Evolutionary conservation across 192 early-diverging fungal species (phyloP).

Genomic region (Mortierella claussenii): DNA sequence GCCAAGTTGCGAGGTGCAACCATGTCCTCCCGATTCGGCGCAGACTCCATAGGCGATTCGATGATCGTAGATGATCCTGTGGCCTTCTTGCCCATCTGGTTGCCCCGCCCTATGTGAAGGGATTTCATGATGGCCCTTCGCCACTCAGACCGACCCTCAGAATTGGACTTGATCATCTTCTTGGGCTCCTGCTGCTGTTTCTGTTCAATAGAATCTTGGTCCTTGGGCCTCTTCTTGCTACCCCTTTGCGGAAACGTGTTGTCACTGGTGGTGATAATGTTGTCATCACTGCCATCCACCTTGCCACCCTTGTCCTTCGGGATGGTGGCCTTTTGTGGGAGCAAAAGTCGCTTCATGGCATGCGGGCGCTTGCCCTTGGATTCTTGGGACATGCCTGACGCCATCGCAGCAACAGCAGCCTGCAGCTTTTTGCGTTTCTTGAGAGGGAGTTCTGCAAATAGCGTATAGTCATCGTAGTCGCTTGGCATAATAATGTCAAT

Average conservation of each 20-base stretch:
- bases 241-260: not conserved
- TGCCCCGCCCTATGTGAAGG: slow-evolving; percentile 19
- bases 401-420: slow-evolving; percentile 15
- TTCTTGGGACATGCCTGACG: slow-evolving; percentile 5
- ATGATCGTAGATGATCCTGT: not conserved
- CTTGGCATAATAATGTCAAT: slow-evolving; percentile 33
- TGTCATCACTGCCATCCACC: not conserved
- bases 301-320: not conserved
- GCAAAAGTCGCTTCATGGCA: slow-evolving; percentile 37
- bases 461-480: slow-evolving; percentile 46
- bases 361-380: slow-evolving; percentile 10
- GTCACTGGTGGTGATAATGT: not conserved
- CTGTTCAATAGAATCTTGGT: slow-evolving; percentile 42
- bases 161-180: slow-evolving; percentile 30
- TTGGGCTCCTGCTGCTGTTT: slow-evolving; percentile 15
- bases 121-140: slow-evolving; percentile 36
- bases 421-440: slow-evolving; percentile 45
- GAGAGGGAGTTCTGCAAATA: slow-evolving; percentile 39
- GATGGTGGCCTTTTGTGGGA: not conserved
- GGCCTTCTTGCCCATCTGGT: not conserved
- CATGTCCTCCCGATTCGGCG: not conserved
- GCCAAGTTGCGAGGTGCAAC: not conserved
- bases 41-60: not conserved
- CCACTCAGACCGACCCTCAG: slow-evolving; percentile 29
- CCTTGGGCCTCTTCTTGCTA: slow-evolving; percentile 29